phyloP scores from a whole-genome alignment of 148 eudicot species.

The Polygonum maritimum region DNA sequence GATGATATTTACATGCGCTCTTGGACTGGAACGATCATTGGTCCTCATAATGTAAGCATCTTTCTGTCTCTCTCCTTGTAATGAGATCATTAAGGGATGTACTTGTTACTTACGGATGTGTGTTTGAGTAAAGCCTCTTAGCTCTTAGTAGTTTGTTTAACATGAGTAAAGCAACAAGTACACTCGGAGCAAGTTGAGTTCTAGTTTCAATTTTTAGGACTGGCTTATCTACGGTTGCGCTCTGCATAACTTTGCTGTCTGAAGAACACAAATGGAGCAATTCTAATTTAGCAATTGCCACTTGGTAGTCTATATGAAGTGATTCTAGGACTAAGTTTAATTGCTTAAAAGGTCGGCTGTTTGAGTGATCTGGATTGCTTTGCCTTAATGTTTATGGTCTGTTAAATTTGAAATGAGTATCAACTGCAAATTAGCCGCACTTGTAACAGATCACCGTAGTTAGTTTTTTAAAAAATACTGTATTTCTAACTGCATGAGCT shows the following conservation, averaged over 20 bases:
- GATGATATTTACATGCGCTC: slow-evolving; percentile 59
- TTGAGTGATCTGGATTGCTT: neutral
- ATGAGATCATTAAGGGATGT: neutral
- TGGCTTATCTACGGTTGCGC: neutral
- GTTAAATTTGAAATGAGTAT: neutral
- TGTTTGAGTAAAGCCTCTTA: neutral
- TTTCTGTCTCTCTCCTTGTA: neutral
- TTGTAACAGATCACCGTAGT: neutral
- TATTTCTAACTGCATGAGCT: neutral
- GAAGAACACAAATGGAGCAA: neutral
- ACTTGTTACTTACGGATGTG: neutral
- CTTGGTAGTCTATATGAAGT: neutral
- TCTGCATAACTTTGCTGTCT: neutral
- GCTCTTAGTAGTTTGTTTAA: neutral
- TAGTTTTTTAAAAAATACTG: neutral
- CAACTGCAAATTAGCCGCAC: neutral
- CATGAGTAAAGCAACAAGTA: neutral
- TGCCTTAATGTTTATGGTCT: neutral
- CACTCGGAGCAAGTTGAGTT: neutral
- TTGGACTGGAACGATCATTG: slow-evolving; percentile 55
- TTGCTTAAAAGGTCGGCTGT: neutral
- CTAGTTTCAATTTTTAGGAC: neutral
- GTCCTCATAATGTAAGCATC: slow-evolving; percentile 33
- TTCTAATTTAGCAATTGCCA: neutral
- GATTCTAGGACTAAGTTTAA: neutral